Evolutionary conservation across 2,329 filamentous ascomycete species (phyloP).

Genomic region (Nemania diffusa): DNA sequence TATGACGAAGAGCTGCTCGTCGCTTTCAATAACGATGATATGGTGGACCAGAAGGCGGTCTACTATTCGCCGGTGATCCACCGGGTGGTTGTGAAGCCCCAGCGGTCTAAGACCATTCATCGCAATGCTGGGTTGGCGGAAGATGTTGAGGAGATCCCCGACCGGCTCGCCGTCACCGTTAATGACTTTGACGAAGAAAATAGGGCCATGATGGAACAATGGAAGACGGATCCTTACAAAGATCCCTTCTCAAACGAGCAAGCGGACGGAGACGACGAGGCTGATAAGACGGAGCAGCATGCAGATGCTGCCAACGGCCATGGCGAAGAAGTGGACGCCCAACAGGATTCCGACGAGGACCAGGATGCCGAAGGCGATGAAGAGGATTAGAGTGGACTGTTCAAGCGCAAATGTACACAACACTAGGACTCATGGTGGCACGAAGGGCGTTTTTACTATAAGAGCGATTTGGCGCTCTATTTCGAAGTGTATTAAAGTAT

Average conservation of each 20-base stretch:
- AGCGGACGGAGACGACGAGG: slow-evolving; percentile 44
- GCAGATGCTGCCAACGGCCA: slow-evolving; percentile 33
- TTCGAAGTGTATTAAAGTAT: background rate
- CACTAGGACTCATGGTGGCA: background rate
- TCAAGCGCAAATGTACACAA: background rate
- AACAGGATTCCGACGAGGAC: slow-evolving; percentile 43
- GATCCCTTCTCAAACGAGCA: slow-evolving; percentile 47
- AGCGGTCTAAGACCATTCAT: slow-evolving; percentile 71
- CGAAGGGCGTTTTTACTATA: background rate
- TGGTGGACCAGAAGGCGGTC: slow-evolving; percentile 62
- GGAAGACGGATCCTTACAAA: slow-evolving; percentile 61
- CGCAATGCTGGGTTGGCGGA: slow-evolving; percentile 60
- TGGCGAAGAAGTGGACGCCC: slow-evolving; percentile 32
- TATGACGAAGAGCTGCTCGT: slow-evolving; percentile 73
- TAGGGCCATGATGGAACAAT: slow-evolving; percentile 61
- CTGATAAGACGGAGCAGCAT: slow-evolving; percentile 39
- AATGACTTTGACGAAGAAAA: slow-evolving; percentile 66
- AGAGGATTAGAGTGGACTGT: slow-evolving; percentile 48
- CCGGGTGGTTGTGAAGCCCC: slow-evolving; percentile 69
- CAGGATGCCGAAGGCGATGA: slow-evolving; percentile 60
- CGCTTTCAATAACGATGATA: slow-evolving; percentile 64
- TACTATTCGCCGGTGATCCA: slow-evolving; percentile 78
- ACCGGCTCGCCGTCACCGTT: slow-evolving; percentile 66
- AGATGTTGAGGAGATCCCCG: slow-evolving; percentile 63
- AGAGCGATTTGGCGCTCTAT: background rate